A percentile compares a stretch with the other conserved stretches of the same genome.
phyloP scores from a whole-genome alignment of 2,329 filamentous ascomycete genomes.

The Cordyceps tenuipes region DNA sequence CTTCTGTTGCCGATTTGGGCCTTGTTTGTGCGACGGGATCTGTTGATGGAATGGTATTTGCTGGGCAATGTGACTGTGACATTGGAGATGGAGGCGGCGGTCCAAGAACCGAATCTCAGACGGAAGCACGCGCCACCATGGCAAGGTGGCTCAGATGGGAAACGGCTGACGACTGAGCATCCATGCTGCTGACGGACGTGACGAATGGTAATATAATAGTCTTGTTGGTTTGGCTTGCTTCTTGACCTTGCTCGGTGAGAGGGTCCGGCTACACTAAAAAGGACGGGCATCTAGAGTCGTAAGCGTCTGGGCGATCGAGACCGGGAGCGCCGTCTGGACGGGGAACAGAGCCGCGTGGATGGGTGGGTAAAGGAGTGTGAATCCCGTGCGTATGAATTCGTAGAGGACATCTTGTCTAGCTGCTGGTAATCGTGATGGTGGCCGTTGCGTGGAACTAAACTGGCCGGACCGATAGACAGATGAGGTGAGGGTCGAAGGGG shows the following conservation, averaged over 20 bases:
- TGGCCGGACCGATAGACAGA: neutral
- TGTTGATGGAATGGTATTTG: neutral
- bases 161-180: neutral
- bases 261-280: neutral
- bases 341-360: neutral
- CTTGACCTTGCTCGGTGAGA: neutral
- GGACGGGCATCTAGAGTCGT: neutral
- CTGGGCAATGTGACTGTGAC: neutral
- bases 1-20: constrained; percentile 2
- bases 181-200: no score
- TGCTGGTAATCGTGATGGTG: neutral
- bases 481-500: neutral
- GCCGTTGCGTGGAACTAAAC: neutral
- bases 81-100: neutral
- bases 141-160: constrained; percentile 1
- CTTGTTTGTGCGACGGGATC: neutral
- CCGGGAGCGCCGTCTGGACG: neutral
- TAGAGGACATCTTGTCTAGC: neutral
- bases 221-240: neutral
- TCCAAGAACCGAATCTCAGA: neutral
- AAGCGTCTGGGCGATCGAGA: neutral
- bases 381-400: neutral
- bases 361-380: neutral
- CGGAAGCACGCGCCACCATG: neutral
- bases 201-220: no score